Base-by-base conservation (phyloP, 163 green algal species). In the Volvox carteri region DNA sequence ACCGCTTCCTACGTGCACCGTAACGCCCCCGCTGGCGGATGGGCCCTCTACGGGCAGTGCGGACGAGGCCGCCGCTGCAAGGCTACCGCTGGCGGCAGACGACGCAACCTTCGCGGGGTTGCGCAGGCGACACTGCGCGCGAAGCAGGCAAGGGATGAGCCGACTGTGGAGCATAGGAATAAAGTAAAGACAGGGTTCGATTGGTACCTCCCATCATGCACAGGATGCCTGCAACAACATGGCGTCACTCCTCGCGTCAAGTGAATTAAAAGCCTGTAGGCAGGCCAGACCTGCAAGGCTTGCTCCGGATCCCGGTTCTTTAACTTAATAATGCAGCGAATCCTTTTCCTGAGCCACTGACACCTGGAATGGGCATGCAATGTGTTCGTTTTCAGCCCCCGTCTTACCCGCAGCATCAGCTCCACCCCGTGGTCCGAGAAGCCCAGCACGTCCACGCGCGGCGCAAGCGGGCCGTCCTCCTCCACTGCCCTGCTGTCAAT, bases 401-500 rank as follows among this genome's bases (percentile, higher is more conserved):
- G 12, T 37, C 48, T 48, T 44, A 87, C 80, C 62, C 80, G 62
- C 46, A 56, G n/a, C 67, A 87, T 23, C 30, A 87, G n/a, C 65
- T 87, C 81, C 21, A 87, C 81, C 2, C 81, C 81, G 4, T 46
- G 65, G 19, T 87, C 81, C 33, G 30, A 37, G 33, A 44, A 80
- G 12, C 28, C 65, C 9, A 58, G 1, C 65, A 80, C 62, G 44
- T 87, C 81, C 33, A 79, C 30, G 21, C 65, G 46, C 18, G 81
- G 81, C n/a, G 65, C 81, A 62, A 87, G 21, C 65, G 48, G 46
- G 6, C 81, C 81, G 44, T 79, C 81, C 48, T 25, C 23, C 62
- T 87, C 81, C 67, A 87, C 80, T 30, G 78, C 78, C 25, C 60
- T 58, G 41, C 78, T 86, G n/a, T 11, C 56, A n/a, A 25, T 4